phyloP scores from a whole-genome alignment of 2,329 filamentous ascomycete genomes.

The Claviceps spartinae region DNA sequence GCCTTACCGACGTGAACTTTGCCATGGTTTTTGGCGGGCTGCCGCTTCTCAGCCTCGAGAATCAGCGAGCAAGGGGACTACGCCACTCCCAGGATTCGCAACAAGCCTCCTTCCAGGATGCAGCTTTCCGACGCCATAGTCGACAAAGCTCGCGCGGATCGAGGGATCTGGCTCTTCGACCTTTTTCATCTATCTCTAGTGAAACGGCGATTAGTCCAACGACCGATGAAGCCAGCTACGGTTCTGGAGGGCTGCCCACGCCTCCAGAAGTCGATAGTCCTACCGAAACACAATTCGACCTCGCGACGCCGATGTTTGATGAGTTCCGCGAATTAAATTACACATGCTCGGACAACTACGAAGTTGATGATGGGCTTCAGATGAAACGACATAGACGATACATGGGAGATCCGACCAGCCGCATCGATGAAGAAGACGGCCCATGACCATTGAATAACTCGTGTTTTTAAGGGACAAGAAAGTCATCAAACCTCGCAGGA shows the following conservation, averaged over 20 bases:
- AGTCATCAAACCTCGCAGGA: neutral
- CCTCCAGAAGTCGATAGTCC: slow-evolving; percentile 24
- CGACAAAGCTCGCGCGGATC: slow-evolving; percentile 5
- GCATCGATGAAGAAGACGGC: slow-evolving; percentile 25
- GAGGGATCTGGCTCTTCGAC: slow-evolving; percentile 4
- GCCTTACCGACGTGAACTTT: slow-evolving; percentile 16
- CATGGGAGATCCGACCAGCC: slow-evolving; percentile 19
- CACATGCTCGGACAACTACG: slow-evolving; percentile 16
- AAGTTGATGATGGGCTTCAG: slow-evolving; percentile 21
- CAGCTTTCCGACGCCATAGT: slow-evolving; percentile 3
- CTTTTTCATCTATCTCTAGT: slow-evolving; percentile 15
- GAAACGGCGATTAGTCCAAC: slow-evolving; percentile 23
- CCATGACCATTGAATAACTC: neutral
- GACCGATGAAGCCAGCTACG: slow-evolving; percentile 22
- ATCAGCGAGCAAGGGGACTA: slow-evolving; percentile 12
- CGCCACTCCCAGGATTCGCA: slow-evolving; percentile 6
- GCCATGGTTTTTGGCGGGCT: slow-evolving; percentile 24
- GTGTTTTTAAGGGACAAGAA: neutral
- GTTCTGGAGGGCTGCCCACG: slow-evolving; percentile 18
- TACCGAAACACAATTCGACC: slow-evolving; percentile 14
- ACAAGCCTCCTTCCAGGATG: neutral
- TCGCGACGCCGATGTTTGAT: slow-evolving; percentile 12
- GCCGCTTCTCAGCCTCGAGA: slow-evolving; percentile 18
- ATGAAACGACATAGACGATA: slow-evolving; percentile 22
- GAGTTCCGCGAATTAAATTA: slow-evolving; percentile 18